Evolutionary conservation across 805 yeast species (phyloP), one percentile per base, ranked within the genome.

Genomic region (Pichia pseudocactophila): DNA sequence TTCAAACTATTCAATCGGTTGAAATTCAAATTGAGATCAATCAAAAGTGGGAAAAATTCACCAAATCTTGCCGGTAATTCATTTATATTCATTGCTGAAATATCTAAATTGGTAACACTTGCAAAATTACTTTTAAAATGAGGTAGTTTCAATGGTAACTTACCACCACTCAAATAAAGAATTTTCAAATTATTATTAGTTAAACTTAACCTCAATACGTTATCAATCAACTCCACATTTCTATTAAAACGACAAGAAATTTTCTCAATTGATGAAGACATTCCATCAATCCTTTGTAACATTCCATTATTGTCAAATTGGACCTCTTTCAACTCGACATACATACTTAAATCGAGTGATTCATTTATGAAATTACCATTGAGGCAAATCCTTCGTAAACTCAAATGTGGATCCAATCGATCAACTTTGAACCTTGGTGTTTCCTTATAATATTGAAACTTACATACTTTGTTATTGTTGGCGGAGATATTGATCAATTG

Each of bases 11-110:
- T 50, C 22, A 75, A 47, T 31, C 57, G 61, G 53, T 75, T 75
- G 58, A 75, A 75, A 45, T 72, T 74, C 41, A 75, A 60, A 46
- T 74, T 73, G 42, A 75, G 54, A 37, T 69, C 72, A 17, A 64
- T 45, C 34, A 75, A 59, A 44, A 73, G 63, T 22, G 78, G 78
- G 50, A 74, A 74, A 30, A 61, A 37, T 2, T 51, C 42, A 7
- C 61, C 51, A 42, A 75, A 67, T 9, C 57, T 50, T 0, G 25
- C 36, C 0, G 79, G 77, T 15, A 74, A 50, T 2, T 42, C 31
- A 3, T 55, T 54, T n/a, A 74, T 47, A 34, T 65, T 64, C 63
- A 69, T 66, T 0, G 79, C 77, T 0, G 75, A 62, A n/a, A 75
- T 47, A n/a, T 61, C 62, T 34, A 75, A 53, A 13, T 50, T 54